Percentiles rank a stretch among this genome's conserved stretches.
Evolutionary conservation across 1,284 basidiomycete genomes (phyloP).

Genomic region (Heterobasidion parviporum): DNA sequence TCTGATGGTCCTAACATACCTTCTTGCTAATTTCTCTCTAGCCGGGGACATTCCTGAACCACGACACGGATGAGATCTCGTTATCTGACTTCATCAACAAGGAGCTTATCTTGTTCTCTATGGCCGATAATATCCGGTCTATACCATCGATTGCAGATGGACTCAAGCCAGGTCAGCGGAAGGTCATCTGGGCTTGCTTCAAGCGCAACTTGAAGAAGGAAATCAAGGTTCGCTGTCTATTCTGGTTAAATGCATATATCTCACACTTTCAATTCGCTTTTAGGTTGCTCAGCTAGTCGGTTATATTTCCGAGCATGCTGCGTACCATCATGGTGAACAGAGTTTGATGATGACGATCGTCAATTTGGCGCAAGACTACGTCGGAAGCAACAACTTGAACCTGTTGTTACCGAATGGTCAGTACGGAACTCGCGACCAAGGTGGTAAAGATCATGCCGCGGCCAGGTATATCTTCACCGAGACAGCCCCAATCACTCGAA

Average conservation of each 20-base stretch:
- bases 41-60: conserved; percentile 94
- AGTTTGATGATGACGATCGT: conserved; percentile 89
- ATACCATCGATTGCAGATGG: conserved; percentile 93
- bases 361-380: conserved; percentile 89
- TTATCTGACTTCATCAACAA: conserved; percentile 97
- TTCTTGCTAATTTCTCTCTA: conserved; percentile 21
- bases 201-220: conserved; percentile 90
- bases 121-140: conserved; percentile 97
- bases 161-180: conserved; percentile 97
- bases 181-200: conserved; percentile 95
- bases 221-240: conserved; percentile 62
- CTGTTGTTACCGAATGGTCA: conserved; percentile 88
- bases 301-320: conserved; percentile 90
- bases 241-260: neutral
- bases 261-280: neutral
- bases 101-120: conserved; percentile 97
- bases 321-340: conserved; percentile 95
- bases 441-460: conserved; percentile 94
- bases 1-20: neutral
- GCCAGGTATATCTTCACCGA: conserved; percentile 96
- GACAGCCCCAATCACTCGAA: conserved; percentile 70
- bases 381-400: conserved; percentile 96
- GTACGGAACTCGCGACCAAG: conserved; percentile 88
- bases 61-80: conserved; percentile 81
- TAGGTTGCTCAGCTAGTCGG: conserved; percentile 93